Evolutionary conservation across 495 filamentous ascomycete genomes (phyloP).

Genomic region (Lophiostoma macrostomum): DNA sequence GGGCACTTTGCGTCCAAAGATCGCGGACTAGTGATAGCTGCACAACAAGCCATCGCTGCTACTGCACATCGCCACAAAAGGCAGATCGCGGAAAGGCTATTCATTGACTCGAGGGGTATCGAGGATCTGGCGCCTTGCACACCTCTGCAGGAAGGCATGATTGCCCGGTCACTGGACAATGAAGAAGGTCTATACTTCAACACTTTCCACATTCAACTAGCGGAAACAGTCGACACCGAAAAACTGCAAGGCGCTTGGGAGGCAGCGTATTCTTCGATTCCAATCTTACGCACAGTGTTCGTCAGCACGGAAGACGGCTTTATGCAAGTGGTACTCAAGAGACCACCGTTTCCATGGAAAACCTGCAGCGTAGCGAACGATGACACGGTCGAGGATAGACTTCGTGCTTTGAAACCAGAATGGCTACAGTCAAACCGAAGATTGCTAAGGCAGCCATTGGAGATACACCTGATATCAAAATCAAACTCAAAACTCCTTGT

Average conservation of each 20-base stretch:
- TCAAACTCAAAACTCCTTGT: constrained; percentile 43
- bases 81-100: constrained; percentile 48
- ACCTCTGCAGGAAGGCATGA: constrained; percentile 75
- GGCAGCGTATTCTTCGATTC: constrained; percentile 44
- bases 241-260: constrained; percentile 53
- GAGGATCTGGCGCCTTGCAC: constrained; percentile 74
- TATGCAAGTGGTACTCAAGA: constrained; percentile 62
- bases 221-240: constrained; percentile 40
- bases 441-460: constrained; percentile 42
- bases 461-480: constrained; percentile 45
- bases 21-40: constrained; percentile 40
- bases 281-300: constrained; percentile 67
- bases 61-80: constrained; percentile 54
- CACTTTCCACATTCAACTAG: constrained; percentile 58
- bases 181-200: constrained; percentile 65
- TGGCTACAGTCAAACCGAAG: constrained; percentile 47
- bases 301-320: constrained; percentile 64
- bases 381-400: constrained; percentile 34
- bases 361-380: constrained; percentile 34
- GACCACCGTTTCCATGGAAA: constrained; percentile 48
- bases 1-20: constrained; percentile 28
- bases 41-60: constrained; percentile 56
- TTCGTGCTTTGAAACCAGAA: constrained; percentile 34
- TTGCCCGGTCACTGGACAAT: constrained; percentile 60
- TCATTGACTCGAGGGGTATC: constrained; percentile 48